These are phyloP conservation scores for Mucor ambiguus DNA, from an alignment of 371 early-diverging fungal species.

Conservation along the genomic window DNA sequence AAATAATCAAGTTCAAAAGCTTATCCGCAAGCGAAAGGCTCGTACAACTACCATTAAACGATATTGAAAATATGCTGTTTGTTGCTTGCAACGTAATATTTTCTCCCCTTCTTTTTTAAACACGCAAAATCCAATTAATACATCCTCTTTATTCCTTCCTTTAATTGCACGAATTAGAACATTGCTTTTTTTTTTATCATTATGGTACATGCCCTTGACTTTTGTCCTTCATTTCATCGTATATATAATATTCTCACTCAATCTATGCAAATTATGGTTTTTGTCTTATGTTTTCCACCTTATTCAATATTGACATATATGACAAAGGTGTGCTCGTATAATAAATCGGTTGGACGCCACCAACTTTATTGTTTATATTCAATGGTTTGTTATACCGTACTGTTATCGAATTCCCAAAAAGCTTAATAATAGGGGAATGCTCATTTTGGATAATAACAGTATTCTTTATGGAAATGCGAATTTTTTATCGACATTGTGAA, in stretches of 20 bases:
- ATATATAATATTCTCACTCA: neutral
- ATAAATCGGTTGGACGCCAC: neutral
- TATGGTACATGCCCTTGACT: neutral
- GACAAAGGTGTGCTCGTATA: neutral
- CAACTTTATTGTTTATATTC: neutral
- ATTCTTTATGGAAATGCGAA: neutral
- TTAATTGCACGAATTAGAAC: neutral
- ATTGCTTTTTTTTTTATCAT: neutral
- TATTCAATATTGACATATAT: neutral
- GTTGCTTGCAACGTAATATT: neutral
- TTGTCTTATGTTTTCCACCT: neutral
- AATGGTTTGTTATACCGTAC: neutral
- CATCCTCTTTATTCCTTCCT: neutral
- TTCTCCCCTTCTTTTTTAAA: neutral
- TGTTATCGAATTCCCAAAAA: neutral
- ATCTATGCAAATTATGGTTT: neutral
- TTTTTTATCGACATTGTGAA: neutral
- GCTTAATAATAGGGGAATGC: neutral
- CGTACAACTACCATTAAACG: neutral
- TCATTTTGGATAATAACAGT: neutral
- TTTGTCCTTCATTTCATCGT: neutral
- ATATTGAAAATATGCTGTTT: neutral
- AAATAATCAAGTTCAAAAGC: conserved; percentile 8
- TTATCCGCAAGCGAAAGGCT: conserved; percentile 4
- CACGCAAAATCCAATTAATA: neutral